Percentiles rank a stretch among this genome's conserved stretches.
phyloP scores from a whole-genome alignment of 148 eudicot species.

The Nyssa sinensis region DNA sequence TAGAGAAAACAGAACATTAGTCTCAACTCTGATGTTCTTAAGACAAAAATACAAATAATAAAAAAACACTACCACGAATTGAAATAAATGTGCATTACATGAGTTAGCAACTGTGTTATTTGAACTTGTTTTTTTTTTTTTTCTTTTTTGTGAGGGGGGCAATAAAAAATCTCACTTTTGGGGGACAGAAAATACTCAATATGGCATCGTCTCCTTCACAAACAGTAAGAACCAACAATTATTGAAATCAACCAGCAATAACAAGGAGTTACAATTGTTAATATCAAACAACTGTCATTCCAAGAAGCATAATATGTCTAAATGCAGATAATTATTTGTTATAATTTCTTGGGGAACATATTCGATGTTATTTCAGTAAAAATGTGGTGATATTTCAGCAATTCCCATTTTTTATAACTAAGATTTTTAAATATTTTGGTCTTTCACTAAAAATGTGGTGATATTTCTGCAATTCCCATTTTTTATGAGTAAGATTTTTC shows the following conservation, averaged over 20 bases:
- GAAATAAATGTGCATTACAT: background rate
- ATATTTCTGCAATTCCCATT: background rate
- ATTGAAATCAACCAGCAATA: too few species aligned
- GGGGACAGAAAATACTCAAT: too few species aligned
- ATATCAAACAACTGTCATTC: background rate
- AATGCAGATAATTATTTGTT: background rate
- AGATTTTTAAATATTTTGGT: too few species aligned
- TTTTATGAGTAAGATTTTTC: background rate
- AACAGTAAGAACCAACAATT: background rate
- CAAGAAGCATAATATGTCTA: background rate
- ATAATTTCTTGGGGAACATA: background rate
- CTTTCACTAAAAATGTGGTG: background rate
- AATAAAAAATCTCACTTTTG: too few species aligned
- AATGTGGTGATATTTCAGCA: background rate
- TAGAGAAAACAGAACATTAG: background rate
- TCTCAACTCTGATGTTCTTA: background rate
- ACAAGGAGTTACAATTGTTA: background rate
- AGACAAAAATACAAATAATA: background rate
- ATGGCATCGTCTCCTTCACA: background rate
- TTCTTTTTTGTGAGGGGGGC: too few species aligned
- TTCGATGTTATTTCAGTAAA: conserved; percentile 4
- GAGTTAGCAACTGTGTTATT: too few species aligned
- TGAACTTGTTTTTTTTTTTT: too few species aligned
- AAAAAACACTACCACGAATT: too few species aligned
- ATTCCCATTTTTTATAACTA: background rate